Base-by-base conservation (phyloP, 441 rosid species). In the Melastoma candidum region DNA sequence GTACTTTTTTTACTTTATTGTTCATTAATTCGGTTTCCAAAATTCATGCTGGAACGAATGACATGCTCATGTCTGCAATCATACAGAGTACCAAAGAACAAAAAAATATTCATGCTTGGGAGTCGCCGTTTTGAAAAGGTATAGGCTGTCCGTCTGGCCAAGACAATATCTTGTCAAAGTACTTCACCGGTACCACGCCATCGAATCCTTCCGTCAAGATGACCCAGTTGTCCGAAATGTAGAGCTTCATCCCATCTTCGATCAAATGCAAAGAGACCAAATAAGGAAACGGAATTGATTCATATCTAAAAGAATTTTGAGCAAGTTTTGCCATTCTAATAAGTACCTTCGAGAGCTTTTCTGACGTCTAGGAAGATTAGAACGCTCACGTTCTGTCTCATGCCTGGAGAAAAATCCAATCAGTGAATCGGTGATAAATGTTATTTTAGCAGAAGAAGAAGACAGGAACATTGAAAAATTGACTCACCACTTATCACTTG, bases 151-250 rank as follows among this genome's bases (percentile, higher is more conserved):
- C 66, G 57, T 69, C 77, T 12, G 98, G 96, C 93, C 95, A 90
- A 17, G 90, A 78, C 65, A 80, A 85, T 4, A 85, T 83, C 76
- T 77, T 83, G 53, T 81, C 78, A 2, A 90, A 77, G 71, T 74
- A 90, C 48, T 75, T 68, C 3, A 66, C 77, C 3, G 90, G 93
- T 32, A 90, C 87, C 1, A 74, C 77, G 51, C 98, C 98, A 54
- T 83, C 75, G 49, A 85, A 74, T 47, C 98, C 96, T 71, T 90
- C 95, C 1, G 88, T 87, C 68, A 87, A 57, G 44, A 87, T 74
- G 75, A 90, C 98, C 67, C 61, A 71, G 64, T 90, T 90, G 61
- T 90, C 96, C 2, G 98, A 85, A 46, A 90, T 66, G 73, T 85
- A 90, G 29, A 90, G 68, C 62, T 83, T 77, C 79, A 87, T 80